Conservation (phyloP, 2,329 filamentous ascomycete species). For the Hypoxylon sp. region DNA sequence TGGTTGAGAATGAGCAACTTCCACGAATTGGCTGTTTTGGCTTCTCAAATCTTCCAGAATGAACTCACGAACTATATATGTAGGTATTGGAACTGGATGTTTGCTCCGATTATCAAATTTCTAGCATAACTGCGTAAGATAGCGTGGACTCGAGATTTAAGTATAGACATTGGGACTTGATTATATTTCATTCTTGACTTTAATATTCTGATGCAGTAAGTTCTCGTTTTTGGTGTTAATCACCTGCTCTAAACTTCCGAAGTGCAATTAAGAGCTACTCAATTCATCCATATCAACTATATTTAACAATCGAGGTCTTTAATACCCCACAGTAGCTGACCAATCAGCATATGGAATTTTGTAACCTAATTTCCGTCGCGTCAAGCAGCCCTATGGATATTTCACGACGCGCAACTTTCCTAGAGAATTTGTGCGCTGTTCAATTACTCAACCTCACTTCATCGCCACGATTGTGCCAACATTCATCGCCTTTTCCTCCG, state of each 20-base stretch:
- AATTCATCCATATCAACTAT: constrained; percentile 4
- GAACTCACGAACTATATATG: too few species aligned
- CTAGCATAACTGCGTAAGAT: too few species aligned
- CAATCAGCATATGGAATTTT: constrained; percentile 22
- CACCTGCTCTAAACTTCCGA: neutral
- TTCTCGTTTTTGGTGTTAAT: neutral
- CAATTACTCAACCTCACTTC: constrained; percentile 1
- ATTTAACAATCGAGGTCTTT: constrained; percentile 6
- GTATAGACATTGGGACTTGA: too few species aligned
- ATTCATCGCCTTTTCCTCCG: neutral
- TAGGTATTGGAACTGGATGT: too few species aligned
- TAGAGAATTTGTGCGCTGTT: neutral
- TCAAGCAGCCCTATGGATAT: constrained; percentile 16
- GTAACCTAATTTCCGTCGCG: constrained; percentile 38
- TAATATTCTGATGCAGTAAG: neutral
- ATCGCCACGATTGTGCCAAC: neutral
- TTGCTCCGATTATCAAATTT: too few species aligned
- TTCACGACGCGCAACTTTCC: constrained; percentile 22
- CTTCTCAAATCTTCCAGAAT: too few species aligned
- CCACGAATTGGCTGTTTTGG: too few species aligned
- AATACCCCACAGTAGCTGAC: constrained; percentile 8
- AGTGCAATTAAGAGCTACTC: constrained; percentile 13
- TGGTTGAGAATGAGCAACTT: too few species aligned
- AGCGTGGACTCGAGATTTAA: too few species aligned
- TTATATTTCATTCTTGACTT: too few species aligned